Evolutionary conservation across 352 stramenopile genomes (phyloP).

Genomic region (Globisporangium iwayamae): DNA sequence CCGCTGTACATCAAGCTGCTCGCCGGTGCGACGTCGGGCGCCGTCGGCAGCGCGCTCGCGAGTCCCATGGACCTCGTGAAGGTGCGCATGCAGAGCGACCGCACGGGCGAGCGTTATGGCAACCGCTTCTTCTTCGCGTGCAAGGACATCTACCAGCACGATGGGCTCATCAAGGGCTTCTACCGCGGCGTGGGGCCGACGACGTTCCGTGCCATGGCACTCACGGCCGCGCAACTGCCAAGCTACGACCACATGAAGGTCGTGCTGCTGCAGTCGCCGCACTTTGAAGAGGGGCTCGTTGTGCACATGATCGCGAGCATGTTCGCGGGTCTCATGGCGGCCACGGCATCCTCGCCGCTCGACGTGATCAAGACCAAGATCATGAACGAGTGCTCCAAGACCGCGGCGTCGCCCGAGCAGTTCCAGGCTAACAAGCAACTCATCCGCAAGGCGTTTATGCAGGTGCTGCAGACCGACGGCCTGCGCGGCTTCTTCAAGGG

Average conservation of each 20-base stretch:
- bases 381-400: slow-evolving; percentile 67
- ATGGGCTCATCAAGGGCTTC: slow-evolving; percentile 60
- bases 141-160: slow-evolving; percentile 52
- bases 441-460: slow-evolving; percentile 50
- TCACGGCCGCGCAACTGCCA: slow-evolving; percentile 72
- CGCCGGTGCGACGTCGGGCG: slow-evolving; percentile 55
- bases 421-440: slow-evolving; percentile 33
- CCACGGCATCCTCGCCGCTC: slow-evolving; percentile 63
- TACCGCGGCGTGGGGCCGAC: slow-evolving; percentile 69
- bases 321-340: slow-evolving; percentile 68
- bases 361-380: slow-evolving; percentile 87
- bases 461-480: slow-evolving; percentile 50
- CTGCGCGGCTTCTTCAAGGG: slow-evolving; percentile 74
- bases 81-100: slow-evolving; percentile 75
- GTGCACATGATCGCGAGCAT: slow-evolving; percentile 71
- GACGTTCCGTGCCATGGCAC: slow-evolving; percentile 62
- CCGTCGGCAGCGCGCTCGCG: slow-evolving; percentile 57
- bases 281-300: slow-evolving; percentile 49
- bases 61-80: slow-evolving; percentile 83
- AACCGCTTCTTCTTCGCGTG: slow-evolving; percentile 65
- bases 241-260: slow-evolving; percentile 84
- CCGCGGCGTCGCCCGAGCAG: slow-evolving; percentile 26
- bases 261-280: slow-evolving; percentile 42
- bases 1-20: slow-evolving; percentile 69
- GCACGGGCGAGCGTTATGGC: slow-evolving; percentile 51